Evolutionary conservation across 139 green algal species (phyloP).

Genomic region (Picochlorum sp.): DNA sequence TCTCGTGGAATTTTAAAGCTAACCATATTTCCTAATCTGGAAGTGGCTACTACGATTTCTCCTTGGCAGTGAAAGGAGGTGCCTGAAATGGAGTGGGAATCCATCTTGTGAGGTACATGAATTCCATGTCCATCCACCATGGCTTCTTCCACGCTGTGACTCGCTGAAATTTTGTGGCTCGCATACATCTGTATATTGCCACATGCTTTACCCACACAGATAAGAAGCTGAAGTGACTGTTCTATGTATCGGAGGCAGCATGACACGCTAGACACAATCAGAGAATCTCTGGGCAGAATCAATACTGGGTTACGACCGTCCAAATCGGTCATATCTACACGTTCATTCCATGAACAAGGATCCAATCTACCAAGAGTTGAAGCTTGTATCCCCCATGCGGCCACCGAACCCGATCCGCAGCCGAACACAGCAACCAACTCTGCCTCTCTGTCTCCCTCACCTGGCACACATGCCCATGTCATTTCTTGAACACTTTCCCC

Average conservation of each 20-base stretch:
- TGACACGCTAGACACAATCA: neutral
- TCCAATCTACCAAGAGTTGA: neutral
- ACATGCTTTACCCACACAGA: neutral
- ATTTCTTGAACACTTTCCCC: neutral
- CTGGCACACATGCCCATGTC: neutral
- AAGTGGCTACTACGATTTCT: neutral
- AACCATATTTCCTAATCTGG: neutral
- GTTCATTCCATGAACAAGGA: neutral
- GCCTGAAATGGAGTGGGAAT: slow-evolving; percentile 8
- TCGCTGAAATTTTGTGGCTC: neutral
- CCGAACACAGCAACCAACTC: slow-evolving; percentile 23
- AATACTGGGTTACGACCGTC: neutral
- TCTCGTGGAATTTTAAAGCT: neutral
- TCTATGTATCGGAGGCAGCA: neutral
- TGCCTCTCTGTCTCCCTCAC: neutral
- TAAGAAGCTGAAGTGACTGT: no score
- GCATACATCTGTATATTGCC: neutral
- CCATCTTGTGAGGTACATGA: slow-evolving; percentile 9
- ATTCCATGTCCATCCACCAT: neutral
- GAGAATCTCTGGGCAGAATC: neutral
- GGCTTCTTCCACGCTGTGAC: neutral
- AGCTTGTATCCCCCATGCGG: slow-evolving; percentile 14
- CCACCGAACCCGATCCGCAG: slow-evolving; percentile 22
- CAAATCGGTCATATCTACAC: neutral
- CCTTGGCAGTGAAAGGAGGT: neutral